Conservation (phyloP, 2,329 filamentous ascomycete species). For the Ophiostoma ulmi region DNA sequence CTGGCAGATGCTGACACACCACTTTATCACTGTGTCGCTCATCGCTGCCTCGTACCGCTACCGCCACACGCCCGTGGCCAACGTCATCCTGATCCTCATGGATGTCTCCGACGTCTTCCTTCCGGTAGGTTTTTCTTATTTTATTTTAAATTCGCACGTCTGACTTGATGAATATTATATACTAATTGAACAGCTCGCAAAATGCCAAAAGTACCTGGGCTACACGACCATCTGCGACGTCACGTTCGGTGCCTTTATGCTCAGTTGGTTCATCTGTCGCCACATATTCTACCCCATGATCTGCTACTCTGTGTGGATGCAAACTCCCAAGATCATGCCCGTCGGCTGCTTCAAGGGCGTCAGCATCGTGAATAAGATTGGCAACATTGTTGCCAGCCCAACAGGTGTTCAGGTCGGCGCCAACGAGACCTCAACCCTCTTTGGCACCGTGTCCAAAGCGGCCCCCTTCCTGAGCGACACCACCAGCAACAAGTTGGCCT, state of each 20-base stretch:
- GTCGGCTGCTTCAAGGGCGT: conserved; percentile 66
- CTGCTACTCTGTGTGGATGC: conserved; percentile 73
- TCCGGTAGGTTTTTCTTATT: conserved; percentile 53
- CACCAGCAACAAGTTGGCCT: conserved; percentile 44
- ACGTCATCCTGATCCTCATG: conserved; percentile 86
- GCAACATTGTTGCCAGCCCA: conserved; percentile 39
- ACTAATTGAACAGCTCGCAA: conserved; percentile 59
- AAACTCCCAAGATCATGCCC: conserved; percentile 57
- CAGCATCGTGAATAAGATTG: conserved; percentile 29
- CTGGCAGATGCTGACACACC: conserved; percentile 92
- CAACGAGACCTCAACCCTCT: conserved; percentile 21
- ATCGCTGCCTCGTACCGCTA: conserved; percentile 81
- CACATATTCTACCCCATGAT: conserved; percentile 75
- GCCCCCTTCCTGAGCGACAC: conserved; percentile 9
- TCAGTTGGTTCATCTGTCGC: conserved; percentile 76
- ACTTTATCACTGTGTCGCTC: conserved; percentile 80
- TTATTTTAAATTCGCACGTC: conserved; percentile 21
- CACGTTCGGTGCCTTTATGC: conserved; percentile 78
- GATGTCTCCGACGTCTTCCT: conserved; percentile 87
- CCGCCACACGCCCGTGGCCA: conserved; percentile 80
- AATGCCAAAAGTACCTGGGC: conserved; percentile 86
- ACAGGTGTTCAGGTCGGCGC: conserved; percentile 31
- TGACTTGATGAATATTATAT: not conserved
- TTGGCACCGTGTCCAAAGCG: conserved; percentile 16
- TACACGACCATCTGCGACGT: conserved; percentile 72